phyloP scores from a whole-genome alignment of 2,329 filamentous ascomycete genomes.

The Malbranchea zuffiana region DNA sequence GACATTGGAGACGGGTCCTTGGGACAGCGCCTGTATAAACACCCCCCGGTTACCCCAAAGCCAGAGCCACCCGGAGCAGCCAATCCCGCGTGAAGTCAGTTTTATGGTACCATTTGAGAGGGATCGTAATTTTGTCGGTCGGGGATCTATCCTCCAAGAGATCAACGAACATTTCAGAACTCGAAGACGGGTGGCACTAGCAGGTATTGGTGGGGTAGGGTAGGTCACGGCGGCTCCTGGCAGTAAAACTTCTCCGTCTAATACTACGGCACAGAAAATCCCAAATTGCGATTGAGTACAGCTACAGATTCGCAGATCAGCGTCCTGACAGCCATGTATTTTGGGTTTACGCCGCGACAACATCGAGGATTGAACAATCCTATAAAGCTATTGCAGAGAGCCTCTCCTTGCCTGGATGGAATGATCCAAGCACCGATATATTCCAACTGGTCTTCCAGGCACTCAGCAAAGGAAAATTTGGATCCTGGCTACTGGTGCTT shows the following conservation, averaged over 20 bases:
- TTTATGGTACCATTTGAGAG: neutral
- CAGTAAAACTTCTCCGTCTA: neutral
- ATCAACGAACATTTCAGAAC: neutral
- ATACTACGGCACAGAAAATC: neutral
- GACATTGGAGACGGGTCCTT: neutral
- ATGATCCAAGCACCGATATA: neutral
- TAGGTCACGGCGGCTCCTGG: neutral
- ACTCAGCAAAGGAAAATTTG: neutral
- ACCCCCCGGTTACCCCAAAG: neutral
- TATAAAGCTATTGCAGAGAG: neutral
- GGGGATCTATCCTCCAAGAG: neutral
- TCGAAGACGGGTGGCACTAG: neutral
- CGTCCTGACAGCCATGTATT: neutral
- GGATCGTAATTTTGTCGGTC: neutral
- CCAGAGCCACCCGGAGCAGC: neutral
- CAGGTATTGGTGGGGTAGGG: neutral
- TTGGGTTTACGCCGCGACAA: neutral
- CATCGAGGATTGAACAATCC: neutral
- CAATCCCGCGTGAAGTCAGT: neutral
- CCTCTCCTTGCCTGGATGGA: neutral
- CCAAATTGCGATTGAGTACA: conserved; percentile 1
- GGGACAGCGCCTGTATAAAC: neutral
- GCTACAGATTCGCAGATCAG: neutral
- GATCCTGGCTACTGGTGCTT: conserved; percentile 1
- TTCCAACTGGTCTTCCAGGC: neutral